Evolutionary conservation across 106 monocot species (phyloP), one percentile per base, ranked within the genome.

Genomic region (Iris macrosiphon): DNA sequence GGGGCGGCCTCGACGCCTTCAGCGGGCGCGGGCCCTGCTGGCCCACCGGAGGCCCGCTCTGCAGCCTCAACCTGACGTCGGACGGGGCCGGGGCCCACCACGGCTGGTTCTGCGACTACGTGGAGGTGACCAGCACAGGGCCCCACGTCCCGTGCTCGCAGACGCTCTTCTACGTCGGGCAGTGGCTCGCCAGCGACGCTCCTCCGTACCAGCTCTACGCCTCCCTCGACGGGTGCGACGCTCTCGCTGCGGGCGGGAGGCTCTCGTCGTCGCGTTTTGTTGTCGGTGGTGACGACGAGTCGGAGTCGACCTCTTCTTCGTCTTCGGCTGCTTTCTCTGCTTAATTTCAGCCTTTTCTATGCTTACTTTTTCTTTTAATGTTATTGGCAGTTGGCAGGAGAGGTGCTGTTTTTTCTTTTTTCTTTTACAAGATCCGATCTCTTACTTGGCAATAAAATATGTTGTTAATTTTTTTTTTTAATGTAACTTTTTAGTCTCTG

Each of bases 21-120:
- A 72, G 75, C 79, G 79, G 79, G 1, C 72, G 79, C 4, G 78
- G 67, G 14, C 75, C 79, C 0, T 85, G 85, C 75, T 30, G 60
- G 4, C 45, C 57, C 3, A 14, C 19, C 14, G 7, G 56, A 1
- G 52, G 31, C 3, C 79, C 85, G 23, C 49, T 76, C 7, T 79
- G 85, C 65, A 49, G 69, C 24, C 67, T 85, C 26, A 85, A 85
- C 62, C 45, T 85, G 23, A 80, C 79, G 17, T 85, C 85, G 28
- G 72, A 80, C 58, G 85, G 79, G 12, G 19, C 48, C 6, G 79
- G 84, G 17, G 11, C 51, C 2, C 79, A 66, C 76, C 79, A 76
- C 76, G 85, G 85, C 14, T 85, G 85, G 85, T 79, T 62, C 72
- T 79, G 79, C 69, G 72, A 76, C 11, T 73, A 59, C 59, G 79